Evolutionary conservation across 2,329 filamentous ascomycete species (phyloP).

Genomic region (Scytalidium sp.): DNA sequence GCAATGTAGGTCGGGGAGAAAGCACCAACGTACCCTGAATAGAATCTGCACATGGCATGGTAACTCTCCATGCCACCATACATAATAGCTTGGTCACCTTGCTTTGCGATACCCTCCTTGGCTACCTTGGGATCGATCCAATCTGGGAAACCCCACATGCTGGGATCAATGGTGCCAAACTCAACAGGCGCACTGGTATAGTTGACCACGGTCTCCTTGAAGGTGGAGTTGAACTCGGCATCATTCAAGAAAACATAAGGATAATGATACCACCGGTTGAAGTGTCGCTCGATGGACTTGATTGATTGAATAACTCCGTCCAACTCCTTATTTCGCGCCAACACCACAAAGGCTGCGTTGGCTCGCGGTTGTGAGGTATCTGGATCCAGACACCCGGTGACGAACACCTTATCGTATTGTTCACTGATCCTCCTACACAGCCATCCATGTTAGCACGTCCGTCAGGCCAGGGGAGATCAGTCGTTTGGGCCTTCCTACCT

Average conservation of each 20-base stretch:
- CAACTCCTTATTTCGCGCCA: conserved; percentile 93
- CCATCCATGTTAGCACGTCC: background rate
- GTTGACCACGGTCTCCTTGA: conserved; percentile 83
- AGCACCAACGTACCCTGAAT: conserved; percentile 72
- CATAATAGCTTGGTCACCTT: conserved; percentile 97
- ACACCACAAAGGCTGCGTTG: conserved; percentile 93
- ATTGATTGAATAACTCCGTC: conserved; percentile 95
- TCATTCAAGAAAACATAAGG: conserved; percentile 99
- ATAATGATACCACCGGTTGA: conserved; percentile 98
- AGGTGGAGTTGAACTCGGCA: conserved; percentile 91
- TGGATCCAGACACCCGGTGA: conserved; percentile 80
- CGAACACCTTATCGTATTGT: conserved; percentile 95
- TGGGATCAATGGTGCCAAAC: conserved; percentile 87
- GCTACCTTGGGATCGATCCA: conserved; percentile 95
- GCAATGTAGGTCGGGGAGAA: background rate
- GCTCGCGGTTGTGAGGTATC: conserved; percentile 77
- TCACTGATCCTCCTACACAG: conserved; percentile 84
- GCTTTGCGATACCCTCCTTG: conserved; percentile 93
- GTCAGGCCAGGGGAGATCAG: background rate
- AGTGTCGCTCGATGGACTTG: conserved; percentile 97
- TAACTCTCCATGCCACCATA: conserved; percentile 99
- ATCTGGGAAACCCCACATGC: conserved; percentile 95
- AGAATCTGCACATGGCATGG: conserved; percentile 98
- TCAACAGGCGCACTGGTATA: conserved; percentile 87
- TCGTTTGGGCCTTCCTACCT: conserved; percentile 52